A percentile compares a stretch with the other conserved stretches of the same genome.
phyloP scores from a whole-genome alignment of 495 filamentous ascomycete species.

The Annulohypoxylon nitens region DNA sequence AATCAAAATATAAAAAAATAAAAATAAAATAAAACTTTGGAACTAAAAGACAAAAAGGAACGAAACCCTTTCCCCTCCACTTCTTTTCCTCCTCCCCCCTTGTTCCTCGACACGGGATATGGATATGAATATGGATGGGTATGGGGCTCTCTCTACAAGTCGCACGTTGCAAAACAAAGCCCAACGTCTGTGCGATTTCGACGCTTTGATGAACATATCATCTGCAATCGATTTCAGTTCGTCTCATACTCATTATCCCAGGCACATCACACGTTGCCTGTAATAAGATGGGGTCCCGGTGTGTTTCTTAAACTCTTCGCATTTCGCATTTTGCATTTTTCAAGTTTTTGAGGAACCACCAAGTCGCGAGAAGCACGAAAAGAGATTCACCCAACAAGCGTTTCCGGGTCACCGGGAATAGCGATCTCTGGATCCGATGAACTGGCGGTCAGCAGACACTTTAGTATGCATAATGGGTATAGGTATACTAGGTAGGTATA shows the following conservation, averaged over 20 bases:
- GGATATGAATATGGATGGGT: too few species aligned
- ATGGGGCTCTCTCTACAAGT: slow-evolving; percentile 46
- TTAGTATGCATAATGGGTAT: slow-evolving; percentile 28
- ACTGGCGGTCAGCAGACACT: slow-evolving; percentile 52
- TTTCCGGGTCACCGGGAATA: slow-evolving; percentile 52
- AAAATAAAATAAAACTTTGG: background rate
- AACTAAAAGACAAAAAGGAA: slow-evolving; percentile 9
- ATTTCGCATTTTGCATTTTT: background rate
- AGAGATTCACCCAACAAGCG: slow-evolving; percentile 19
- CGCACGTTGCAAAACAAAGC: slow-evolving; percentile 39
- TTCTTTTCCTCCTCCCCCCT: slow-evolving; percentile 15
- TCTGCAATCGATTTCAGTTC: slow-evolving; percentile 32
- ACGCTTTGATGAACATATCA: slow-evolving; percentile 45
- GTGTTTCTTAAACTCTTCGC: slow-evolving; percentile 17
- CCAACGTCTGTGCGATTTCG: slow-evolving; percentile 49
- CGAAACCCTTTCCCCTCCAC: slow-evolving; percentile 1
- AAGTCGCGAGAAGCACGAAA: background rate
- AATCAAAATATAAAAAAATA: background rate
- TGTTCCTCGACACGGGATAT: slow-evolving; percentile 46
- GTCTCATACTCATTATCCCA: slow-evolving; percentile 41
- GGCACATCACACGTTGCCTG: slow-evolving; percentile 41
- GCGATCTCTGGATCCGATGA: slow-evolving; percentile 46
- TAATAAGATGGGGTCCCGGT: slow-evolving; percentile 26
- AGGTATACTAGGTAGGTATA: slow-evolving; percentile 7
- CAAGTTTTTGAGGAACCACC: background rate